Percentiles rank a stretch among this genome's conserved stretches.
phyloP scores from a whole-genome alignment of 345 rosid species.

The Eucalyptus pauciflora region DNA sequence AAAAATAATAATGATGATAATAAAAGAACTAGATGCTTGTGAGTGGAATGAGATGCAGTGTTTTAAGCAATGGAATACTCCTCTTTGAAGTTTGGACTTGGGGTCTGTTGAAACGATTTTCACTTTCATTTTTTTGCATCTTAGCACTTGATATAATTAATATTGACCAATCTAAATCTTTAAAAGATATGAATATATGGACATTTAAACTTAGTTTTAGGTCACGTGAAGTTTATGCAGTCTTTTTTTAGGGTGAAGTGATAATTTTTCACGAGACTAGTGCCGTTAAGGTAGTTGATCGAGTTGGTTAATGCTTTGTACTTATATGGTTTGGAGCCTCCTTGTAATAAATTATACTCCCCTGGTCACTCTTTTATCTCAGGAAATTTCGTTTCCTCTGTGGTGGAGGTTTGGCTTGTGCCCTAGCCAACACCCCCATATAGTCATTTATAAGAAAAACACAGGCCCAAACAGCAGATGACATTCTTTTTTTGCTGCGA shows the following conservation, averaged over 20 bases:
- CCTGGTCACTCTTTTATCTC: neutral
- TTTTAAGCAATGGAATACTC: neutral
- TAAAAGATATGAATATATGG: neutral
- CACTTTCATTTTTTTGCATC: neutral
- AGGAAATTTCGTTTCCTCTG: neutral
- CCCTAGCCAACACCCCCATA: neutral
- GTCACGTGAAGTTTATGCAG: neutral
- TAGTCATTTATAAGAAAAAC: neutral
- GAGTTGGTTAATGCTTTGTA: neutral
- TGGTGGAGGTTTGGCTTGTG: neutral
- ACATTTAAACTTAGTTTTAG: neutral
- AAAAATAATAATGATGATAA: too few relatives aligned
- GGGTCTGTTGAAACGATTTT: neutral
- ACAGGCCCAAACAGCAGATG: neutral
- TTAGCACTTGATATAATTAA: neutral
- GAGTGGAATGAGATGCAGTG: neutral
- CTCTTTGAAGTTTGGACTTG: neutral
- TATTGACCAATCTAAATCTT: neutral
- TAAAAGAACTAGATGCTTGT: neutral
- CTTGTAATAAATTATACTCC: neutral
- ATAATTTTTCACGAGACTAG: neutral
- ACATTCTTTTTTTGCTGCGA: neutral
- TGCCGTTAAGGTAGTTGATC: neutral
- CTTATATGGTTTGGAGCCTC: neutral
- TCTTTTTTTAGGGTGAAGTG: neutral